phyloP scores from a whole-genome alignment of 2,329 filamentous ascomycete genomes.

The Neofusicoccum umdonicola region DNA sequence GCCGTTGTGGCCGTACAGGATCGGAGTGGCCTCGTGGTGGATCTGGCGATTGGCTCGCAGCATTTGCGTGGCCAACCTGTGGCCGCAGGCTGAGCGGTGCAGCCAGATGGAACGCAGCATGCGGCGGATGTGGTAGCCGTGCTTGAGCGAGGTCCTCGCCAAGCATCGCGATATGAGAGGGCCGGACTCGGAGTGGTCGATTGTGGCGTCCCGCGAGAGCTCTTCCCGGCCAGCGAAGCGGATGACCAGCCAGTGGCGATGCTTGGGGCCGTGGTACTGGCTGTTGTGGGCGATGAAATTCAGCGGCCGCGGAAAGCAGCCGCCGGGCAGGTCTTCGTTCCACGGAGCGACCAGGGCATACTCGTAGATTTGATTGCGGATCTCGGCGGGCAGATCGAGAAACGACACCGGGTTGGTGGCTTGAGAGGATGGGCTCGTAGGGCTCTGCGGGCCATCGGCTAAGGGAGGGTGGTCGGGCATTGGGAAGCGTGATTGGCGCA shows the following conservation, averaged over 20 bases:
- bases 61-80: not conserved
- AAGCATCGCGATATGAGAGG: not conserved
- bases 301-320: not conserved
- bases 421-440: not conserved
- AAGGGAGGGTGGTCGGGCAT: not conserved
- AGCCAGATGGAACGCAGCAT: not conserved
- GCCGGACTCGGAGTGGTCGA: not conserved
- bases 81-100: not conserved
- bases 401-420: not conserved
- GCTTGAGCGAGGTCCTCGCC: not conserved
- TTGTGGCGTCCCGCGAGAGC: not conserved
- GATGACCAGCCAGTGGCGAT: not conserved
- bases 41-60: not conserved
- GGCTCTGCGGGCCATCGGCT: not conserved
- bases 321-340: not conserved
- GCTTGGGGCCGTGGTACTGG: not conserved
- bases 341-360: not conserved
- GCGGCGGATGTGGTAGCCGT: not conserved
- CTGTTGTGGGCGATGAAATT: not conserved
- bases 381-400: not conserved
- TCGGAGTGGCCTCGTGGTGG: not conserved
- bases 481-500: not conserved
- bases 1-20: not conserved
- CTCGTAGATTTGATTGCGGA: not conserved
- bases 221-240: not conserved